Conservation (phyloP, 2,329 filamentous ascomycete species). For the Leptodontidium sp. region DNA sequence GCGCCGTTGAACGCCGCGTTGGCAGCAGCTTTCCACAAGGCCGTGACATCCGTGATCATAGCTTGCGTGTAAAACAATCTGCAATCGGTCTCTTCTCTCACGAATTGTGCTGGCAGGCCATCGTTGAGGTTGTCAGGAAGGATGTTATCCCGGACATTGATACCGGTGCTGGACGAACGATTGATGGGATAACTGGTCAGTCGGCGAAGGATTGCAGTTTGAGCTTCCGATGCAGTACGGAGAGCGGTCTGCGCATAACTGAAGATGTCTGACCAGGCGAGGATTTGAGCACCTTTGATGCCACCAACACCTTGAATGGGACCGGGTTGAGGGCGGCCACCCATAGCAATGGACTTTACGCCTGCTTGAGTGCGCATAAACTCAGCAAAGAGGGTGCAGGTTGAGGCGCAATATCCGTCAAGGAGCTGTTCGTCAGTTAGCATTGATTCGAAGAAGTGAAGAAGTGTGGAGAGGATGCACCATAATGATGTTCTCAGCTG, state of each 20-base stretch:
- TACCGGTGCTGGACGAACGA: slow-evolving; percentile 44
- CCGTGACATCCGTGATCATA: slow-evolving; percentile 59
- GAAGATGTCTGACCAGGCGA: slow-evolving; percentile 36
- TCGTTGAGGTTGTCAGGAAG: slow-evolving; percentile 44
- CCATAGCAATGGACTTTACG: slow-evolving; percentile 64
- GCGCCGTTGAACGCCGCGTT: slow-evolving; percentile 52
- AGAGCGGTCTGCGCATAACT: slow-evolving; percentile 1
- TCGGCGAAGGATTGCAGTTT: slow-evolving; percentile 34
- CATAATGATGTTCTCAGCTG: slow-evolving; percentile 52
- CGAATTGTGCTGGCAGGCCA: slow-evolving; percentile 63
- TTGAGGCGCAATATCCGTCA: slow-evolving; percentile 66
- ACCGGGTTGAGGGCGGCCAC: slow-evolving; percentile 62
- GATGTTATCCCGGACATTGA: slow-evolving; percentile 54
- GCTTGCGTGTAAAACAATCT: slow-evolving; percentile 64
- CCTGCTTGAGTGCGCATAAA: slow-evolving; percentile 60
- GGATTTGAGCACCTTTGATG: slow-evolving; percentile 62
- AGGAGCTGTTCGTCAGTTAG: slow-evolving; percentile 22
- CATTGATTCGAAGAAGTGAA: neutral
- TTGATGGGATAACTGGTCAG: slow-evolving; percentile 35
- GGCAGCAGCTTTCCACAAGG: slow-evolving; percentile 59
- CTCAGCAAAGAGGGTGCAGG: slow-evolving; percentile 65
- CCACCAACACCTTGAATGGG: slow-evolving; percentile 72
- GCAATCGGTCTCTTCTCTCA: slow-evolving; percentile 67
- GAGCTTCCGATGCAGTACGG: slow-evolving; percentile 18
- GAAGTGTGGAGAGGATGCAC: neutral